A percentile compares a stretch with the other conserved stretches of the same genome.
These are phyloP conservation scores for Dictyostelium brefeldianum DNA, from an alignment of 78 protist genomes.

Conservation along the genomic window DNA sequence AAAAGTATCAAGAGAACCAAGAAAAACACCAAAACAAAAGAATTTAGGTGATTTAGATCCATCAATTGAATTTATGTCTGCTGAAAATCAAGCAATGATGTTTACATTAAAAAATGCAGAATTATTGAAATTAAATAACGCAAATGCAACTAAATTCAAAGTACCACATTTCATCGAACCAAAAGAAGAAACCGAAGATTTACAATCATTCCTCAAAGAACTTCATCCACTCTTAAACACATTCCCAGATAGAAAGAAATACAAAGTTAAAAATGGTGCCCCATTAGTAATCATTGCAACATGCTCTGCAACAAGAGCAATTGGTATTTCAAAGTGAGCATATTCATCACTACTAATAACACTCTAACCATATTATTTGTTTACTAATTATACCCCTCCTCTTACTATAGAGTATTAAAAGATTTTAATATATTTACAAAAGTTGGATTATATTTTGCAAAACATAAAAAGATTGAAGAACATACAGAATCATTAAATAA, in stretches of 20 bases:
- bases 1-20: constrained; percentile 6
- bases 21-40: constrained; percentile 43
- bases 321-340: constrained; percentile 67
- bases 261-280: constrained; percentile 36
- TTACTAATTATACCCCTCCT: not conserved
- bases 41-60: constrained; percentile 45
- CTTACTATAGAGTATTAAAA: not conserved
- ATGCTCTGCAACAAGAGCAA: constrained; percentile 72
- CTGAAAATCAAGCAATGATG: constrained; percentile 37
- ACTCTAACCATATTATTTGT: too few species aligned
- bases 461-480: constrained; percentile 73
- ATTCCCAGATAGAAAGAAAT: constrained; percentile 22
- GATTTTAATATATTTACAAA: constrained; percentile 30
- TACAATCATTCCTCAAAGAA: constrained; percentile 10
- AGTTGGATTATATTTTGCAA: constrained; percentile 67
- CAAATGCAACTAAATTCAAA: constrained; percentile 5
- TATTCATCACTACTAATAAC: too few species aligned
- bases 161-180: constrained; percentile 43
- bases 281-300: constrained; percentile 60
- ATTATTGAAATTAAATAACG: constrained; percentile 13
- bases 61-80: not conserved
- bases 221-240: constrained; percentile 36
- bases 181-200: not conserved
- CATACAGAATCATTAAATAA: constrained; percentile 43
- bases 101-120: constrained; percentile 21